Percentiles rank a stretch among this genome's conserved stretches.
Evolutionary conservation across 805 yeast genomes (phyloP).

Genomic region (Wickerhamomyces queroliae): DNA sequence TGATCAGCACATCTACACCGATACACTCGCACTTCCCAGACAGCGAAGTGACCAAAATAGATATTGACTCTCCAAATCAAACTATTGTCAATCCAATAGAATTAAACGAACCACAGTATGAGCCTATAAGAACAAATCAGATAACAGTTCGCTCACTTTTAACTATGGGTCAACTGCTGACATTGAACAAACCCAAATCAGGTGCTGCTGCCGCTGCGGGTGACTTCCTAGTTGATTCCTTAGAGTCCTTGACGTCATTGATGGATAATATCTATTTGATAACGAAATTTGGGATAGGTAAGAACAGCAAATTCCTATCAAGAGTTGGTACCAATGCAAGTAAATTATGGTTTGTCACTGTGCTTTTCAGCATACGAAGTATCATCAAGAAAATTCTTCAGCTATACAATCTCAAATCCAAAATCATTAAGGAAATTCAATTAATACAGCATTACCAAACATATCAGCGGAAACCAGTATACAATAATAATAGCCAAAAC

Average conservation of each 20-base stretch:
- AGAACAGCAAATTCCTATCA: constrained; percentile 5
- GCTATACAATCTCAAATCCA: constrained; percentile 3
- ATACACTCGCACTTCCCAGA: background rate
- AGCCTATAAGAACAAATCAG: constrained; percentile 4
- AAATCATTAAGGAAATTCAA: constrained; percentile 4
- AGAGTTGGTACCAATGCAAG: constrained; percentile 5
- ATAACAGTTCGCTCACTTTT: constrained; percentile 10
- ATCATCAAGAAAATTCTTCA: constrained; percentile 3
- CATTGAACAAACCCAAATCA: constrained; percentile 2
- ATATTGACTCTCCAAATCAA: background rate
- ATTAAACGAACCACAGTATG: background rate
- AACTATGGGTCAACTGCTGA: constrained; percentile 9
- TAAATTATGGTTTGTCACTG: constrained; percentile 15
- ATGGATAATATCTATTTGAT: constrained; percentile 14
- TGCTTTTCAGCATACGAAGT: constrained; percentile 10
- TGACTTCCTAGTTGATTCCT: constrained; percentile 7
- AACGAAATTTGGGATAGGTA: constrained; percentile 12
- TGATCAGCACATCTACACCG: background rate
- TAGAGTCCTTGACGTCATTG: constrained; percentile 11
- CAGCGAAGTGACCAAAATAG: background rate
- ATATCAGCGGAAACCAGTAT: constrained; percentile 5
- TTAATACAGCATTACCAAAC: background rate
- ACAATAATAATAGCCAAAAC: constrained; percentile 1
- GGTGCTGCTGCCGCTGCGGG: background rate
- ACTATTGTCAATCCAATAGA: background rate